A percentile compares a stretch with the other conserved stretches of the same genome.
These are phyloP conservation scores for Vittaforma corneae DNA, from an alignment of 371 early-diverging fungal genomes.

Conservation along the genomic window DNA sequence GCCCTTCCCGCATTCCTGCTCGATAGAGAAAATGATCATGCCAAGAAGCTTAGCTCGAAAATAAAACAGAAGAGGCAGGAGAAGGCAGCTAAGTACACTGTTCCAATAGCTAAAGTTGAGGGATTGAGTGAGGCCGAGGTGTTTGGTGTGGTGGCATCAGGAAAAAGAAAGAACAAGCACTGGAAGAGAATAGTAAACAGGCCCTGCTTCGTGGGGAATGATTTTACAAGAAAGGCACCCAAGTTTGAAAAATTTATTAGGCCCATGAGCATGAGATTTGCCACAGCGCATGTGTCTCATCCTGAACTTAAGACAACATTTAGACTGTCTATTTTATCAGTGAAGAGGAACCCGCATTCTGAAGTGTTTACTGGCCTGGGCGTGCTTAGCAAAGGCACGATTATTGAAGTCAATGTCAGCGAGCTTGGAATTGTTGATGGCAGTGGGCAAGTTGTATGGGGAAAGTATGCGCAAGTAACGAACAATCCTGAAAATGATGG, in stretches of 20 bases:
- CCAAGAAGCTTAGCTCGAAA: constrained; percentile 90
- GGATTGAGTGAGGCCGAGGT: constrained; percentile 96
- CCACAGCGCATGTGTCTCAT: constrained; percentile 96
- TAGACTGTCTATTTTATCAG: constrained; percentile 87
- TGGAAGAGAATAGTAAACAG: constrained; percentile 99
- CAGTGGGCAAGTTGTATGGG: constrained; percentile 97
- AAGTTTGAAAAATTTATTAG: constrained; percentile 98
- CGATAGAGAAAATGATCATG: constrained; percentile 80
- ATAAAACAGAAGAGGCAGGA: constrained; percentile 98
- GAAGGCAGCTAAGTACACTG: constrained; percentile 90
- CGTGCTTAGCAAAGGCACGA: constrained; percentile 94
- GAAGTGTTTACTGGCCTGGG: constrained; percentile 93
- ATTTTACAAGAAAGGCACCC: constrained; percentile 96
- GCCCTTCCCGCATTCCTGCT: constrained; percentile 93
- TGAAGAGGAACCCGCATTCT: constrained; percentile 96
- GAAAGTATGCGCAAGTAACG: constrained; percentile 88
- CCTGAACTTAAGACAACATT: constrained; percentile 96
- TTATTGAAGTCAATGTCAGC: constrained; percentile 87
- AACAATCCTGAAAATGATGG: constrained; percentile 89
- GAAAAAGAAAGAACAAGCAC: constrained; percentile 77
- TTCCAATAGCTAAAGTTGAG: constrained; percentile 92
- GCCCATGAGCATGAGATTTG: constrained; percentile 93
- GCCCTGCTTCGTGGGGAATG: constrained; percentile 95
- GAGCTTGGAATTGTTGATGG: constrained; percentile 94
- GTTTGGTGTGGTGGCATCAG: constrained; percentile 90